These are phyloP conservation scores for Cotoneaster glaucophyllus DNA, from an alignment of 306 rosid species.

Conservation along the genomic window DNA sequence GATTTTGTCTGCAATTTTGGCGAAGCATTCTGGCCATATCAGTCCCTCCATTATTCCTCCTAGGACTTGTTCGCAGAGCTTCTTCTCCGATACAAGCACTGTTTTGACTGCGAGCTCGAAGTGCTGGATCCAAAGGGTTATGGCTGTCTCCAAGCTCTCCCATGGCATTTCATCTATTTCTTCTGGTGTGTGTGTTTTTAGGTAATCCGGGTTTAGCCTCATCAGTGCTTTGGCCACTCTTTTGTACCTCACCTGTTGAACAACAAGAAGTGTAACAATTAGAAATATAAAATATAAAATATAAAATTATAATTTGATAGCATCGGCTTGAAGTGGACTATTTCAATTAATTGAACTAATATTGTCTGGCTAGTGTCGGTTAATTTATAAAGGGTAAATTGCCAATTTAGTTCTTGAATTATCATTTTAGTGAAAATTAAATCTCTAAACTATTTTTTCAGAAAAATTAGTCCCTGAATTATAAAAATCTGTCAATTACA, in stretches of 20 bases:
- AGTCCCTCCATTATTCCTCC: slow-evolving; percentile 64
- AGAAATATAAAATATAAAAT: background rate
- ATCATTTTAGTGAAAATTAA: no score
- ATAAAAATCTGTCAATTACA: no score
- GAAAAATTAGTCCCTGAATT: no score
- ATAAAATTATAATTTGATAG: no score
- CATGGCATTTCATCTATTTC: slow-evolving; percentile 79
- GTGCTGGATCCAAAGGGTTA: slow-evolving; percentile 78
- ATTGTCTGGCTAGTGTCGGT: no score
- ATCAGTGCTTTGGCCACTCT: slow-evolving; percentile 84
- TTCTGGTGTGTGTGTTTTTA: slow-evolving; percentile 60
- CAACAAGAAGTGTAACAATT: background rate
- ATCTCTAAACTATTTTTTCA: no score
- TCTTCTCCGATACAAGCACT: slow-evolving; percentile 66
- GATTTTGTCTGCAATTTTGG: slow-evolving; percentile 82
- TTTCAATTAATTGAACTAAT: no score
- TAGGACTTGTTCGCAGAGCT: slow-evolving; percentile 48
- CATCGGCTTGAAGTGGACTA: no score
- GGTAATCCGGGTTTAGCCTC: slow-evolving; percentile 75
- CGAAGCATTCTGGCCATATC: slow-evolving; percentile 72
- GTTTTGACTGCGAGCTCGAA: slow-evolving; percentile 51
- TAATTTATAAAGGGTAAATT: no score
- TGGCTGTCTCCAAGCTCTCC: slow-evolving; percentile 72
- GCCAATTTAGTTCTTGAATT: no score
- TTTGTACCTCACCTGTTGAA: slow-evolving; percentile 65